phyloP scores from a whole-genome alignment of 148 eudicot species.

The Beta vulgaris region DNA sequence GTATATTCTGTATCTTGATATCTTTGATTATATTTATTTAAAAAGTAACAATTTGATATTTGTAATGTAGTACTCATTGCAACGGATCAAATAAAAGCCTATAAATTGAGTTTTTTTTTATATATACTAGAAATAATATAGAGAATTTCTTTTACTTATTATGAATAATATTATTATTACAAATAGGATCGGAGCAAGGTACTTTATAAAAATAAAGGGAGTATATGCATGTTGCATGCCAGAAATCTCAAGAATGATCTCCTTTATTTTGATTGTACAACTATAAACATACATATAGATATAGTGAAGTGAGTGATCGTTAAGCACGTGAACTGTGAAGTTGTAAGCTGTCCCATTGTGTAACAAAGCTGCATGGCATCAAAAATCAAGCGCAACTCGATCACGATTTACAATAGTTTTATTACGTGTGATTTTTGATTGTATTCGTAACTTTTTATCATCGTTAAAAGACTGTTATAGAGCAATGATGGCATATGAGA shows the following conservation, averaged over 20 bases:
- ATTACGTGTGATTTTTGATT: neutral
- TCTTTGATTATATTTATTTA: too few relatives aligned
- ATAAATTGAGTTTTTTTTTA: too few relatives aligned
- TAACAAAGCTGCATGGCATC: too few relatives aligned
- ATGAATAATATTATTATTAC: too few relatives aligned
- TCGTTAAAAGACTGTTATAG: neutral
- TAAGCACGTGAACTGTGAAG: conserved; percentile 10
- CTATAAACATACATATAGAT: neutral
- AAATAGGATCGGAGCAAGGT: too few relatives aligned
- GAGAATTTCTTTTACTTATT: too few relatives aligned
- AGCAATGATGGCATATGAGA: conserved; percentile 6
- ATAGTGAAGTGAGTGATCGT: neutral
- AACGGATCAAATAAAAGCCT: too few relatives aligned
- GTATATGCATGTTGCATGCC: neutral
- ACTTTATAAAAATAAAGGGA: too few relatives aligned
- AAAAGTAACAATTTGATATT: too few relatives aligned
- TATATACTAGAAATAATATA: too few relatives aligned
- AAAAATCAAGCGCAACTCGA: neutral
- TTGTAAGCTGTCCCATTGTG: conserved; percentile 9
- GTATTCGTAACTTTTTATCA: neutral
- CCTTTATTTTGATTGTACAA: neutral
- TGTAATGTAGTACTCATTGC: too few relatives aligned
- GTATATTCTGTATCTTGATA: too few relatives aligned
- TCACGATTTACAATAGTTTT: neutral
- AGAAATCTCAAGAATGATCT: conserved; percentile 25